phyloP scores from a whole-genome alignment of 192 early-diverging fungal genomes.

The Spinellus fusiger region DNA sequence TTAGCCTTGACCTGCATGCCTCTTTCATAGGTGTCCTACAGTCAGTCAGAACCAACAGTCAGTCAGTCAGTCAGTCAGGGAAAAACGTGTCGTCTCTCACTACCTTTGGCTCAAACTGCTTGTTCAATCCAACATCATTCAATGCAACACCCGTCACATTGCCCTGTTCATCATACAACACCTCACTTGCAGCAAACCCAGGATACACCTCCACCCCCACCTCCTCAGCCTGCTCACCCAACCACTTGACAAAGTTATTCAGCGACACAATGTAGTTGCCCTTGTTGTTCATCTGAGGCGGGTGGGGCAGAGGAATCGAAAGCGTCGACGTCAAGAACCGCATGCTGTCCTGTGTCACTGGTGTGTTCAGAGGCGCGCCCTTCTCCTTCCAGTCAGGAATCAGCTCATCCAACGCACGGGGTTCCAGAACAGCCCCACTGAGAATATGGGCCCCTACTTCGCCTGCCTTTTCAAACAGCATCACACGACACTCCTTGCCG shows the following conservation, averaged over 20 bases:
- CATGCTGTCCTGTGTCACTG: conserved; percentile 81
- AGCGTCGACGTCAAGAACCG: conserved; percentile 69
- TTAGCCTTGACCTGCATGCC: conserved; percentile 95
- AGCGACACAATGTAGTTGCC: conserved; percentile 97
- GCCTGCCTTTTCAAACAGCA: conserved; percentile 89
- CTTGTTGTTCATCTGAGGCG: conserved; percentile 92
- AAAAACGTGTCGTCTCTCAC: not conserved
- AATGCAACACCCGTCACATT: conserved; percentile 89
- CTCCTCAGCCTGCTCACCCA: conserved; percentile 96
- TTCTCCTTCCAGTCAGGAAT: conserved; percentile 97
- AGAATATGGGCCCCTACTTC: conserved; percentile 95
- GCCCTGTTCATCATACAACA: conserved; percentile 89
- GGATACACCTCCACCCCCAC: conserved; percentile 93
- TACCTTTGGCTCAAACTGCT: conserved; percentile 77
- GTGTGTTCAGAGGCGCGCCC: conserved; percentile 87
- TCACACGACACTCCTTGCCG: conserved; percentile 82
- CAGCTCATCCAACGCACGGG: conserved; percentile 86
- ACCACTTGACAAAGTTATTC: conserved; percentile 90
- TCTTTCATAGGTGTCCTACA: conserved; percentile 75
- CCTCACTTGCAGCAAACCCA: conserved; percentile 85
- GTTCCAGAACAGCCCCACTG: conserved; percentile 93
- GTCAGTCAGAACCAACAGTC: not conserved
- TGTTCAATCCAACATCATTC: conserved; percentile 92
- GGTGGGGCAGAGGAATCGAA: conserved; percentile 82
- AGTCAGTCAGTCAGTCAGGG: not conserved